A percentile compares a stretch with the other conserved stretches of the same genome.
Evolutionary conservation across 2,329 filamentous ascomycete genomes (phyloP).

Genomic region (Phyllosticta capitalensis): DNA sequence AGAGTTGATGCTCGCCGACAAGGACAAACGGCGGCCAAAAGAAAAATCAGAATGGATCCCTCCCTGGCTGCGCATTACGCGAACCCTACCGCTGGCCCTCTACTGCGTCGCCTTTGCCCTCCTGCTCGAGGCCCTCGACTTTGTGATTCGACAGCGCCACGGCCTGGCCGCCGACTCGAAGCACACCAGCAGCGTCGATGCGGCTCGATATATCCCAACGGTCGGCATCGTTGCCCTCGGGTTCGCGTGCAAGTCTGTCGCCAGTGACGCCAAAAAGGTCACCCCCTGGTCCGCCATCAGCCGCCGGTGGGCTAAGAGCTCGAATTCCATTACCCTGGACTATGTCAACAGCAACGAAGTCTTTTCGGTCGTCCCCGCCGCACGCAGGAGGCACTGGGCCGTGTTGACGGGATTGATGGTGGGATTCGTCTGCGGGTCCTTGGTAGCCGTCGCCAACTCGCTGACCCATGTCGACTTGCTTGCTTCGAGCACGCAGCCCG

Average conservation of each 20-base stretch:
- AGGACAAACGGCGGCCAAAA: background rate
- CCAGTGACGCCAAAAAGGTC: background rate
- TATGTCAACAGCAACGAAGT: slow-evolving; percentile 5
- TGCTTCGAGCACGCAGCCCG: background rate
- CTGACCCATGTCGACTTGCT: slow-evolving; percentile 1
- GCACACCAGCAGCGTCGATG: background rate
- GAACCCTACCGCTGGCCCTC: background rate
- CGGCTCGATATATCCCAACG: slow-evolving; percentile 1
- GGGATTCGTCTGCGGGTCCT: slow-evolving; percentile 1
- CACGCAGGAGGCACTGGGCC: slow-evolving; percentile 5
- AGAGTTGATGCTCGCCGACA: slow-evolving; percentile 4
- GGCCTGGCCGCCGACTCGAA: background rate
- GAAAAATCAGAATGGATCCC: background rate
- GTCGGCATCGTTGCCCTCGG: slow-evolving; percentile 3
- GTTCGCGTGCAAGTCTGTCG: slow-evolving; percentile 2
- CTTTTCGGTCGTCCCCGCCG: background rate
- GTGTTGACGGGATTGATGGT: background rate
- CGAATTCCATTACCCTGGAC: slow-evolving; percentile 4
- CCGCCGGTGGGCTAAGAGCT: slow-evolving; percentile 5
- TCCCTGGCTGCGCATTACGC: slow-evolving; percentile 2
- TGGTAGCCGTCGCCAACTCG: slow-evolving; percentile 4
- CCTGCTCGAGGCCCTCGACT: background rate
- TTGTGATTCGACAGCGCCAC: background rate
- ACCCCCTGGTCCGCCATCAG: slow-evolving; percentile 5
- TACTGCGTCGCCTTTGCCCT: slow-evolving; percentile 2